Base-by-base conservation (phyloP, 176 grass and related monocot genomes). In the Avena sativa region DNA sequence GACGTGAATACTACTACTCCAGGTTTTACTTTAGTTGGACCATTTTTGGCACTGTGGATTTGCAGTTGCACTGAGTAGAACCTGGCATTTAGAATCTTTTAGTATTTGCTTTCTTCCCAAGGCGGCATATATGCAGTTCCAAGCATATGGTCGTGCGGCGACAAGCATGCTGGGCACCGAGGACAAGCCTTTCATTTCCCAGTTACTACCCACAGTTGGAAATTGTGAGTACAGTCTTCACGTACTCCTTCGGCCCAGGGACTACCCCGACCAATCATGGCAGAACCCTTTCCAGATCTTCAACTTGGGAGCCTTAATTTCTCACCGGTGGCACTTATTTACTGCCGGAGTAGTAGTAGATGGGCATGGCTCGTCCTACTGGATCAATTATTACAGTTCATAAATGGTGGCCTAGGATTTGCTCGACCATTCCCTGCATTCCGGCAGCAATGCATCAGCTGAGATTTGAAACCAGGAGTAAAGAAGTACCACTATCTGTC, bases 401-500 rank as follows among this genome's bases (percentile, higher is more conserved):
- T 69, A 69, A 40, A 40, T 69, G 66, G 66, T 69, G 64, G 25
- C 63, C 28, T 13, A 64, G 25, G 64, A 67, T 34, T 34, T 67
- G 64, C 14, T 68, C 30, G 30, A 68, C 65, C 65, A 36, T 17
- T 16, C 26, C 64, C 5, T 38, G 30, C 2, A 16, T 36, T 12
- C 28, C 2, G 17, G 30, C 5, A 16, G 34, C 26, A 67, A 34
- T 69, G 66, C 32, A 40, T 40, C 66, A 8, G 66, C 15, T 69
- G 66, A 40, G 30, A 69, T 69, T 61, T 69, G 32, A 69, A 40
- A 69, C 32, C 66, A 40, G 65, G 14, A 68, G 26, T 68, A 68
- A 68, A 36, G 30, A 36, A 30, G 28, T 8, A 40, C 38, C 6
- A 17, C 5, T 68, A 38, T 2, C 26, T 68, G 65, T 68, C 30